phyloP scores from a whole-genome alignment of 805 yeast species.

The Crinitomyces ghanaensis region DNA sequence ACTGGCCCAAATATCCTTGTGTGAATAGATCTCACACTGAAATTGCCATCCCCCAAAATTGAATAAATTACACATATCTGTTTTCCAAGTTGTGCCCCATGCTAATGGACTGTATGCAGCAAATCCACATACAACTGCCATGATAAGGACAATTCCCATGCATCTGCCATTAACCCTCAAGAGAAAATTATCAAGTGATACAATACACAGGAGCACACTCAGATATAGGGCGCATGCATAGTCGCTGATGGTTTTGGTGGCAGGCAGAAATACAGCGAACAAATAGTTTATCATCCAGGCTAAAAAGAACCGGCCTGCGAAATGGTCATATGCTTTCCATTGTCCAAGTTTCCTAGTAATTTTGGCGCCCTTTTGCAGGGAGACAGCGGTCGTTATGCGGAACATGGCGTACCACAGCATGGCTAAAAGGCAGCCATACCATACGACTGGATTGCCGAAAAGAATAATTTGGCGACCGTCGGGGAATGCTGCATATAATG shows the following conservation, averaged over 20 bases:
- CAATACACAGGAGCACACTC: constrained; percentile 31
- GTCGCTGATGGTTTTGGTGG: constrained; percentile 73
- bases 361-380: constrained; percentile 11
- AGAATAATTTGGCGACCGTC: constrained; percentile 13
- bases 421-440: constrained; percentile 7
- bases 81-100: constrained; percentile 51
- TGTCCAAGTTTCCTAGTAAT: constrained; percentile 3
- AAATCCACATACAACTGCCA: too few relatives aligned
- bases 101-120: constrained; percentile 55
- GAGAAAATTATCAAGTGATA: constrained; percentile 3
- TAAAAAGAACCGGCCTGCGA: constrained; percentile 45
- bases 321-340: constrained; percentile 46
- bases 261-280: constrained; percentile 64
- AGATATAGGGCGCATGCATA: constrained; percentile 77
- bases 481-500: too few relatives aligned
- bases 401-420: constrained; percentile 7
- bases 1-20: background rate
- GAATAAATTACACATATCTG: background rate
- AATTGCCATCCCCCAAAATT: constrained; percentile 3
- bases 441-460: constrained; percentile 11
- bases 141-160: too few relatives aligned
- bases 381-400: constrained; percentile 5
- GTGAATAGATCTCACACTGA: constrained; percentile 3
- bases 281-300: constrained; percentile 72
- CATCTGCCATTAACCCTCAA: too few relatives aligned